Percentiles rank a stretch among this genome's conserved stretches.
phyloP scores from a whole-genome alignment of 2,329 filamentous ascomycete species.

The Lachnellula cervina region DNA sequence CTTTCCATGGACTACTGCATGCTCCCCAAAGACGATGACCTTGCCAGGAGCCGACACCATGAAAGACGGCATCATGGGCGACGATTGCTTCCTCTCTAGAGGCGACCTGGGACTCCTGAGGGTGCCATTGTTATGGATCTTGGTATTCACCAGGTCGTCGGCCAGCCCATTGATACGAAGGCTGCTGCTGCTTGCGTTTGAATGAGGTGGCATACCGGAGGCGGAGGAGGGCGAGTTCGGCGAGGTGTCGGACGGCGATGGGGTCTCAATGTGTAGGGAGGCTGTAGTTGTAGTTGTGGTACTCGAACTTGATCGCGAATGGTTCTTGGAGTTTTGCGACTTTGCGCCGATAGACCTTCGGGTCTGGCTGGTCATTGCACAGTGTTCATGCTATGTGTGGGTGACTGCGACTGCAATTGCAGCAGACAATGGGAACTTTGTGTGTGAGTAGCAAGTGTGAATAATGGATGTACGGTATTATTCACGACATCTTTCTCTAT shows the following conservation, averaged over 20 bases:
- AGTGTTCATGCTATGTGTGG: not conserved
- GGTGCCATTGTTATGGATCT: conserved; percentile 25
- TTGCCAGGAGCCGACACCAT: conserved; percentile 98
- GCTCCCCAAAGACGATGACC: conserved; percentile 96
- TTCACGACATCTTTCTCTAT: too few species aligned
- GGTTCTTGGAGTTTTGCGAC: not conserved
- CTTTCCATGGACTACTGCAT: conserved; percentile 97
- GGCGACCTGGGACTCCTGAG: conserved; percentile 8
- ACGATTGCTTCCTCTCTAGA: conserved; percentile 52
- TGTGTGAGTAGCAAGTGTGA: not conserved
- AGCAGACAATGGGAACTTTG: not conserved
- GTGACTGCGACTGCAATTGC: not conserved
- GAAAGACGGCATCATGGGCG: conserved; percentile 76
- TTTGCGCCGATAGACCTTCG: conserved; percentile 2
- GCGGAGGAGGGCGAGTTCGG: conserved; percentile 15
- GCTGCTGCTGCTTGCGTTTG: conserved; percentile 5
- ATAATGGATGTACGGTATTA: too few species aligned
- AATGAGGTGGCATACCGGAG: conserved; percentile 17
- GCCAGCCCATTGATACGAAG: conserved; percentile 10
- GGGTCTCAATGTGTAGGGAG: conserved; percentile 19
- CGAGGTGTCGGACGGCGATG: conserved; percentile 22
- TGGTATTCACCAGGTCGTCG: conserved; percentile 12
- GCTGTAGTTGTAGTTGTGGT: conserved; percentile 23
- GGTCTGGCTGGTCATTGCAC: conserved; percentile 3
- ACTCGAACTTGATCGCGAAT: conserved; percentile 18